Evolutionary conservation across 306 rosid genomes (phyloP), one percentile per base, ranked within the genome.

Genomic region (Morella rubra): DNA sequence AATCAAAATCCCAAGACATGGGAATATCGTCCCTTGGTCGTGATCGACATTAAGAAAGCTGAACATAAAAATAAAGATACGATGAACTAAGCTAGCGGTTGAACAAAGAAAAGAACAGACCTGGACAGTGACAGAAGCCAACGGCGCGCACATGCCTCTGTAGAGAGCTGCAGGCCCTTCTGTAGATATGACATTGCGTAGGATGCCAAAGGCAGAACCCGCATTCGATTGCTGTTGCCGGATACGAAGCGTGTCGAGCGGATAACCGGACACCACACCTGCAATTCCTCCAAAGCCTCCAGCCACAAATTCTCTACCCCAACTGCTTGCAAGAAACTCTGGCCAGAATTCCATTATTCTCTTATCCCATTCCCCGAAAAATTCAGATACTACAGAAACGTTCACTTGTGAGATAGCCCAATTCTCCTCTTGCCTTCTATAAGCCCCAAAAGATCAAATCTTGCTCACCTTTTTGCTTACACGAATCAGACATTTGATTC

Each of bases 221-320:
- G 82, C 72, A 46, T 54, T 67, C 1, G 92, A 52, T 3, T 66
- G 74, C 20, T 95, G 98, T 50, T 88, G 92, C 58, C 83, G 81
- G 71, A 95, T 42, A 0, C 97, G 81, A 13, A 95, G 83, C 8
- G 99, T 95, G 73, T 95, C 97, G 8, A 95, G 87, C 1, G 97
- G 99, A 69, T 90, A 88, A 51, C 99, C 98, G 7, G 96, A 87
- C 50, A 95, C 12, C 6, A 95, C 47, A 56, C 97, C 97, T 40
- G 99, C 99, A 52, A 85, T 77, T 59, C 99, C 99, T 56, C 98
- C 97, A 73, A 85, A 81, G 0, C 98, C 97, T 19, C 97, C 97
- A 0, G 97, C 98, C 20, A 94, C 93, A 85, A 94, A 94, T 50
- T 94, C 98, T 83, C 72, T 90, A 0, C 97, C 96, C 86, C 95